Percentiles rank a stretch among this genome's conserved stretches.
phyloP scores from a whole-genome alignment of 306 rosid species.

The Luffa acutangula region DNA sequence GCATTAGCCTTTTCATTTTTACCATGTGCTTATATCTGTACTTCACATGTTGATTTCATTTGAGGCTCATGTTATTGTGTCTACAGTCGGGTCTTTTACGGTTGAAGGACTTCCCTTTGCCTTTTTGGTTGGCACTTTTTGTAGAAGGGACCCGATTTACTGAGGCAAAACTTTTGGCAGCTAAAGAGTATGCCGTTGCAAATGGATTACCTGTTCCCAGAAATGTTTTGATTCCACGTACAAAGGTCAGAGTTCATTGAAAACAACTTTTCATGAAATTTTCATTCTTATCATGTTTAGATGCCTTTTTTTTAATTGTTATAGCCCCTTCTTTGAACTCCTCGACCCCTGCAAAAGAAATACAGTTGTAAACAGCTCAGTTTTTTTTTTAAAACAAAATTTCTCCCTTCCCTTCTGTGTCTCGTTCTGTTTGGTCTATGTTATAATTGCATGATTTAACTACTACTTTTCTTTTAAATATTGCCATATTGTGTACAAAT shows the following conservation, averaged over 20 bases:
- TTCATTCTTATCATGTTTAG: not conserved
- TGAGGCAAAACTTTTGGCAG: constrained; percentile 72
- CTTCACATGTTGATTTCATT: not conserved
- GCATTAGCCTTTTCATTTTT: not conserved
- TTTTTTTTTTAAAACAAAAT: not conserved
- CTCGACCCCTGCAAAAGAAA: not conserved
- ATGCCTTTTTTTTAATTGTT: not conserved
- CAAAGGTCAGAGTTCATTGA: constrained; percentile 47
- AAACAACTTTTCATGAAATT: not conserved
- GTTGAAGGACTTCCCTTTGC: constrained; percentile 67
- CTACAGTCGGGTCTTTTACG: constrained; percentile 70
- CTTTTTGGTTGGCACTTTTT: constrained; percentile 95
- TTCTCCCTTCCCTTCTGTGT: not conserved
- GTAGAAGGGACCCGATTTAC: constrained; percentile 98
- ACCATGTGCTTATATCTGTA: not conserved
- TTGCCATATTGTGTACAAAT: not conserved
- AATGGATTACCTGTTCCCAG: constrained; percentile 63
- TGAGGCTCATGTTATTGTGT: constrained; percentile 22
- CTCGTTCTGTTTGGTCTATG: not conserved
- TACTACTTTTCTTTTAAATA: not conserved
- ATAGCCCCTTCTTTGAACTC: not conserved
- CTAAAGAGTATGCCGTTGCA: constrained; percentile 78
- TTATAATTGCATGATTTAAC: not conserved
- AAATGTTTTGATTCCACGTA: constrained; percentile 93
- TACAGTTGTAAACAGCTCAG: not conserved